phyloP scores from a whole-genome alignment of 2,329 filamentous ascomycete genomes.

The Alternaria ventricosa region DNA sequence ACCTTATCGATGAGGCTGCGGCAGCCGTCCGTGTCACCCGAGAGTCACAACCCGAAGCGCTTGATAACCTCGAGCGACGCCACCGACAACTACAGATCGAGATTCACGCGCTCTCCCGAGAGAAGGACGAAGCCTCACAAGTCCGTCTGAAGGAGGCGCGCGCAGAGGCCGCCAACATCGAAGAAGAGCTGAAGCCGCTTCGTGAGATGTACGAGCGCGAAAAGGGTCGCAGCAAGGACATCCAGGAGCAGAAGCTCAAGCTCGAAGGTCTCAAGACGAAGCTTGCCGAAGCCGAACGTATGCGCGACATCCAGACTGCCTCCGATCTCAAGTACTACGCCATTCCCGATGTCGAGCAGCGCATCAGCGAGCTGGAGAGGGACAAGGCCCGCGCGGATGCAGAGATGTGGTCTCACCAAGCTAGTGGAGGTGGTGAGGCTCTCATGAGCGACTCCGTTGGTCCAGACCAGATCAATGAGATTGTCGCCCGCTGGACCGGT shows the following conservation, averaged over 20 bases:
- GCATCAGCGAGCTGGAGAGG: slow-evolving; percentile 81
- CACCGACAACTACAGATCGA: slow-evolving; percentile 94
- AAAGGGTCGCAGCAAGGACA: slow-evolving; percentile 86
- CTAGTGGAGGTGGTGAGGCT: slow-evolving; percentile 64
- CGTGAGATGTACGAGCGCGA: slow-evolving; percentile 96
- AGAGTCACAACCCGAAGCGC: slow-evolving; percentile 94
- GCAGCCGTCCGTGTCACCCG: slow-evolving; percentile 94
- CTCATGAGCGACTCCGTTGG: slow-evolving; percentile 94
- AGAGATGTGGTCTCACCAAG: slow-evolving; percentile 61
- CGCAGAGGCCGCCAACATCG: slow-evolving; percentile 90
- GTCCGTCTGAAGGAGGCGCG: slow-evolving; percentile 80
- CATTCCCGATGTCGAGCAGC: slow-evolving; percentile 85
- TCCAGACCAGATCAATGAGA: slow-evolving; percentile 98
- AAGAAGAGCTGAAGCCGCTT: slow-evolving; percentile 89
- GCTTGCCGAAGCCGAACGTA: slow-evolving; percentile 88
- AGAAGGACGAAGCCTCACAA: slow-evolving; percentile 93
- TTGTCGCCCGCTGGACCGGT: slow-evolving; percentile 96
- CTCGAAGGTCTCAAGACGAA: slow-evolving; percentile 91
- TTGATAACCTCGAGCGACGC: slow-evolving; percentile 91
- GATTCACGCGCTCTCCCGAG: slow-evolving; percentile 91
- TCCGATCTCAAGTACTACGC: slow-evolving; percentile 97
- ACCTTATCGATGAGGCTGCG: slow-evolving; percentile 94
- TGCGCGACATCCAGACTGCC: slow-evolving; percentile 82
- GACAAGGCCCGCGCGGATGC: slow-evolving; percentile 82
- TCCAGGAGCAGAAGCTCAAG: slow-evolving; percentile 94